Evolutionary conservation across 768 basidiomycete species (phyloP).

Genomic region (Tylopilus plumbeoviolaceoides): DNA sequence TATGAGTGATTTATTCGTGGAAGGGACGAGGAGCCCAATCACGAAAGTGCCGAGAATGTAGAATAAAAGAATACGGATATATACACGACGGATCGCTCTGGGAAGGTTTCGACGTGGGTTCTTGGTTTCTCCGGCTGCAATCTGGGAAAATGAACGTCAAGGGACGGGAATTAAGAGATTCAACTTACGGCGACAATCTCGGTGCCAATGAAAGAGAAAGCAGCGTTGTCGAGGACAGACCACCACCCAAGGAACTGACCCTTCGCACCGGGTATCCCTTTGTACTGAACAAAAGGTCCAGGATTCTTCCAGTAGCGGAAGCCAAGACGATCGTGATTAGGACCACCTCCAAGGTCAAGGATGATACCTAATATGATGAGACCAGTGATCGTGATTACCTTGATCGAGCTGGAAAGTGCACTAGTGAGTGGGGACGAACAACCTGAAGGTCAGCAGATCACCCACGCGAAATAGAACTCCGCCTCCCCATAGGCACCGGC

Average conservation of each 20-base stretch:
- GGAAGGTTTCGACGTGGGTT: constrained; percentile 75
- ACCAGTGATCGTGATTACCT: constrained; percentile 80
- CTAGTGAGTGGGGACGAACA: background rate
- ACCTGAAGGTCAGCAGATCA: background rate
- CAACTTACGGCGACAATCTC: constrained; percentile 83
- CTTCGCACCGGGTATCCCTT: constrained; percentile 56
- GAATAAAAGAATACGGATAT: constrained; percentile 79
- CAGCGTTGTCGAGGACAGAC: constrained; percentile 78
- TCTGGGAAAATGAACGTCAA: constrained; percentile 37
- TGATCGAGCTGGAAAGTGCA: constrained; percentile 54
- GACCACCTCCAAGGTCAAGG: constrained; percentile 87
- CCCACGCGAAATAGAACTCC: constrained; percentile 80
- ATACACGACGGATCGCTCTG: constrained; percentile 54
- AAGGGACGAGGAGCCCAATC: constrained; percentile 83
- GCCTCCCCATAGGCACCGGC: constrained; percentile 80
- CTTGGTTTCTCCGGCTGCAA: constrained; percentile 86
- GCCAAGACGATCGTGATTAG: constrained; percentile 63
- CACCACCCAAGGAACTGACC: constrained; percentile 77
- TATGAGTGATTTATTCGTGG: constrained; percentile 51
- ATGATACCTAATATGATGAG: constrained; percentile 67
- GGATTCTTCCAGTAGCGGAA: constrained; percentile 79
- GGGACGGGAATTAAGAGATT: background rate
- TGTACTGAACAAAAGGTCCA: constrained; percentile 79
- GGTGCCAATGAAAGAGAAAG: constrained; percentile 91
- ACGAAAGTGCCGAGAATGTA: constrained; percentile 64